A percentile compares a stretch with the other conserved stretches of the same genome.
These are phyloP conservation scores for Polytrichum commune DNA, from an alignment of 225 moss, liverwort and hornwort species.

Conservation along the genomic window DNA sequence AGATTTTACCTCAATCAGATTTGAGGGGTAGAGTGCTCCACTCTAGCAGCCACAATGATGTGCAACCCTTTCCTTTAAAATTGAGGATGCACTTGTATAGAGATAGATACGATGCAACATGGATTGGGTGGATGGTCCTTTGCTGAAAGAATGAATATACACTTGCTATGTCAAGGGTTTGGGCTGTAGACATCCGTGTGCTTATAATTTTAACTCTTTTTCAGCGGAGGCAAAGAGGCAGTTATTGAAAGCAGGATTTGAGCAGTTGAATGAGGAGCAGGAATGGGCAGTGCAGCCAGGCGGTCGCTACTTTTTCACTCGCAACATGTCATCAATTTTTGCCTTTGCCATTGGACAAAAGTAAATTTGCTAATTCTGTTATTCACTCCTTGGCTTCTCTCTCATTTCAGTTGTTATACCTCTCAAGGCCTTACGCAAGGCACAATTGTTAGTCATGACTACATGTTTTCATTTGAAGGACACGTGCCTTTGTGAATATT, in stretches of 20 bases:
- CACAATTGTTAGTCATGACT: neutral
- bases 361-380: slow-evolving; percentile 24
- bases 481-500: neutral
- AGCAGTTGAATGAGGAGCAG: slow-evolving; percentile 72
- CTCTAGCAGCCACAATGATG: too few species aligned
- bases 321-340: slow-evolving; percentile 89
- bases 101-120: neutral
- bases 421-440: too few species aligned
- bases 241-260: slow-evolving; percentile 70
- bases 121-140: neutral
- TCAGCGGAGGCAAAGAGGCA: slow-evolving; percentile 66
- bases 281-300: slow-evolving; percentile 78
- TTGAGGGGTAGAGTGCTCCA: neutral
- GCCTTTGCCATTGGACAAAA: slow-evolving; percentile 79
- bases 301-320: slow-evolving; percentile 82
- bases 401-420: too few species aligned
- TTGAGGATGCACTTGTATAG: too few species aligned
- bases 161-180: neutral
- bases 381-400: too few species aligned
- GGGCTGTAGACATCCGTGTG: neutral
- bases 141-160: neutral
- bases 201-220: neutral
- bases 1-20: neutral
- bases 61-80: too few species aligned
- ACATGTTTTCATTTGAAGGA: neutral